Evolutionary conservation across 352 stramenopile species (phyloP).

Genomic region (Globisporangium sylvaticum): DNA sequence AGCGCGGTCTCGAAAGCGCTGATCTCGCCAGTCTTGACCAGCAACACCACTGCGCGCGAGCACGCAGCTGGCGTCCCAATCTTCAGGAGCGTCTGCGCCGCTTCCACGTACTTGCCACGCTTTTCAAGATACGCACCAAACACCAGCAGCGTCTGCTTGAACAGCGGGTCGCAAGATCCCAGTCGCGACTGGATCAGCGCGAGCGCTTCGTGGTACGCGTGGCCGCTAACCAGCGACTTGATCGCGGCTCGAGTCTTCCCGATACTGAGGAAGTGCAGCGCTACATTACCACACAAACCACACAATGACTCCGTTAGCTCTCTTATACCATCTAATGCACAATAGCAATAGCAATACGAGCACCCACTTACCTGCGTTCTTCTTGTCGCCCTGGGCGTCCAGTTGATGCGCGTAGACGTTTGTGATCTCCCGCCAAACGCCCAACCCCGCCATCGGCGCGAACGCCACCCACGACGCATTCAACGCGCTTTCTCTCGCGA

Average conservation of each 20-base stretch:
- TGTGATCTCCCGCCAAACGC: conserved; percentile 68
- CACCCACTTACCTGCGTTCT: conserved; percentile 30
- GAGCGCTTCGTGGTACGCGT: conserved; percentile 53
- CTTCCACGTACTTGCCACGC: conserved; percentile 26
- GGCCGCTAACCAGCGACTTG: conserved; percentile 31
- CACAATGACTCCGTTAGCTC: neutral
- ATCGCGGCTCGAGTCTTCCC: conserved; percentile 51
- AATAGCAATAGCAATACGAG: neutral
- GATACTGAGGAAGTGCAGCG: conserved; percentile 55
- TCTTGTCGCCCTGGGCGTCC: conserved; percentile 37
- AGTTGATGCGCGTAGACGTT: conserved; percentile 61
- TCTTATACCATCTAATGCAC: neutral
- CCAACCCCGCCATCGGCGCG: conserved; percentile 65
- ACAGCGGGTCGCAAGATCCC: conserved; percentile 32
- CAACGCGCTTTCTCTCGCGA: conserved; percentile 45
- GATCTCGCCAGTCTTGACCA: conserved; percentile 33
- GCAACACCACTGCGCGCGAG: conserved; percentile 21
- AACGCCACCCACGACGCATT: conserved; percentile 55
- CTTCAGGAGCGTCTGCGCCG: conserved; percentile 25
- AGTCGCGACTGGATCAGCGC: conserved; percentile 44
- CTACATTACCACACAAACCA: conserved; percentile 17
- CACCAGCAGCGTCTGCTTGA: conserved; percentile 32
- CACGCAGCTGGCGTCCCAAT: conserved; percentile 22
- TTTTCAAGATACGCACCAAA: conserved; percentile 37
- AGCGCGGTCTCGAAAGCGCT: conserved; percentile 27